A percentile compares a stretch with the other conserved stretches of the same genome.
These are phyloP conservation scores for Candida frijolesensis DNA, from an alignment of 1,139 yeast genomes.

Conservation along the genomic window DNA sequence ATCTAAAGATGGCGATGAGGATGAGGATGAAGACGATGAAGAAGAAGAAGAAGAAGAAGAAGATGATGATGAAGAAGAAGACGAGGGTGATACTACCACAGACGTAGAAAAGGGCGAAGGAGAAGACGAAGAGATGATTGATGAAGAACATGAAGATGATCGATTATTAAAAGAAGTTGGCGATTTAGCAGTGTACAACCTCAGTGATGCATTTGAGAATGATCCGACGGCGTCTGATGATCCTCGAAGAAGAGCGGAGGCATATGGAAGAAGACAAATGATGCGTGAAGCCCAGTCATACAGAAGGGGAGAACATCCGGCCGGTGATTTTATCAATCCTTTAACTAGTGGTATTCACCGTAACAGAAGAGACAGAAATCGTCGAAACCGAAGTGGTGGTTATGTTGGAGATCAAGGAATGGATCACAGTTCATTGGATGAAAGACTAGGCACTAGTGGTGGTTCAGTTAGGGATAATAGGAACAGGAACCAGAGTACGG, in stretches of 20 bases:
- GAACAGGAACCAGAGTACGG: slow-evolving; percentile 9
- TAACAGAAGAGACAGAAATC: not conserved
- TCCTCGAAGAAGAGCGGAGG: not conserved
- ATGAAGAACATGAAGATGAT: slow-evolving; percentile 1
- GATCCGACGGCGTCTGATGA: not conserved
- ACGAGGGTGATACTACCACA: slow-evolving; percentile 8
- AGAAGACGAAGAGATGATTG: slow-evolving; percentile 7
- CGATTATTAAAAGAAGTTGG: not conserved
- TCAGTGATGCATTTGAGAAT: not conserved
- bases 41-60: slow-evolving; percentile 11
- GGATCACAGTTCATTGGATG: not conserved
- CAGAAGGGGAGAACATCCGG: not conserved
- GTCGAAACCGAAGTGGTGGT: not conserved
- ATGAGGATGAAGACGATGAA: slow-evolving; percentile 17
- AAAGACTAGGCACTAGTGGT: not conserved
- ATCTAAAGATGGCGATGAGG: slow-evolving; percentile 18
- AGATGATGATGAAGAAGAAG: slow-evolving; percentile 10
- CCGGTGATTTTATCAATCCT: not conserved
- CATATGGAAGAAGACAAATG: not conserved
- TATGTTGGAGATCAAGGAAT: not conserved
- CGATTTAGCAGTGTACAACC: not conserved
- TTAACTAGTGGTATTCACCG: not conserved
- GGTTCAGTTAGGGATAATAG: slow-evolving; percentile 5
- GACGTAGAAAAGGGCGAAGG: slow-evolving; percentile 13
- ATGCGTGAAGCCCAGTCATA: not conserved